These are phyloP conservation scores for Serpula lacrymans DNA, from an alignment of 768 basidiomycete species.

Conservation along the genomic window DNA sequence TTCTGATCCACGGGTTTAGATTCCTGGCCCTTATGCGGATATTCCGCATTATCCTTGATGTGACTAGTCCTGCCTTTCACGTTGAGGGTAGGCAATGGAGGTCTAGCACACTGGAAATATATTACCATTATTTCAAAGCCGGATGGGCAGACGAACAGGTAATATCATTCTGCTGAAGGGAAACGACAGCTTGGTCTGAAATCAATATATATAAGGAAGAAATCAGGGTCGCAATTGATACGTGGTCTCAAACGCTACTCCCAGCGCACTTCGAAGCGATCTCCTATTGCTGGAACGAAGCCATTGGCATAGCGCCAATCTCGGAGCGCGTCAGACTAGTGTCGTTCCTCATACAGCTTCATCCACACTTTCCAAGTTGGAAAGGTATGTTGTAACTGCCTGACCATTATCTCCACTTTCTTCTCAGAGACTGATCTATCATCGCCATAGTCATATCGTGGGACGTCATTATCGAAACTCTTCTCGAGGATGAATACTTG, in stretches of 20 bases:
- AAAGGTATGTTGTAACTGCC: slow-evolving; percentile 39
- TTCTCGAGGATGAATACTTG: slow-evolving; percentile 53
- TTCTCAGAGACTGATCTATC: background rate
- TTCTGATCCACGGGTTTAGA: too few relatives aligned
- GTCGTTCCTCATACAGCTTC: slow-evolving; percentile 64
- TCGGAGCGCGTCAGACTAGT: slow-evolving; percentile 55
- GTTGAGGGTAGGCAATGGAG: slow-evolving; percentile 70
- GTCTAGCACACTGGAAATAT: slow-evolving; percentile 55
- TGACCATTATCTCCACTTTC: background rate
- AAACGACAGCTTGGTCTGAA: slow-evolving; percentile 4
- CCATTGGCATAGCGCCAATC: slow-evolving; percentile 51
- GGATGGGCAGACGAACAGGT: slow-evolving; percentile 66
- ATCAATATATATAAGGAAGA: slow-evolving; percentile 50
- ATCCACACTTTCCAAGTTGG: slow-evolving; percentile 68
- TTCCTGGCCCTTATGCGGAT: slow-evolving; percentile 35
- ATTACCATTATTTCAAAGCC: slow-evolving; percentile 56
- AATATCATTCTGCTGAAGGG: slow-evolving; percentile 11
- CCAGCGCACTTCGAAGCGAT: slow-evolving; percentile 66
- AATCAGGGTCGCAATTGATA: slow-evolving; percentile 54
- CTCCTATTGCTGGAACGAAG: slow-evolving; percentile 64
- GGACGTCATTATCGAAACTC: slow-evolving; percentile 55
- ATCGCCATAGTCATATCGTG: slow-evolving; percentile 55
- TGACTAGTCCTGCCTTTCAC: slow-evolving; percentile 57
- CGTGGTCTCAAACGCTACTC: slow-evolving; percentile 57
- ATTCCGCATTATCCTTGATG: slow-evolving; percentile 64